Base-by-base conservation (phyloP, 2,329 filamentous ascomycete species). In the Hypoxylon sp. region DNA sequence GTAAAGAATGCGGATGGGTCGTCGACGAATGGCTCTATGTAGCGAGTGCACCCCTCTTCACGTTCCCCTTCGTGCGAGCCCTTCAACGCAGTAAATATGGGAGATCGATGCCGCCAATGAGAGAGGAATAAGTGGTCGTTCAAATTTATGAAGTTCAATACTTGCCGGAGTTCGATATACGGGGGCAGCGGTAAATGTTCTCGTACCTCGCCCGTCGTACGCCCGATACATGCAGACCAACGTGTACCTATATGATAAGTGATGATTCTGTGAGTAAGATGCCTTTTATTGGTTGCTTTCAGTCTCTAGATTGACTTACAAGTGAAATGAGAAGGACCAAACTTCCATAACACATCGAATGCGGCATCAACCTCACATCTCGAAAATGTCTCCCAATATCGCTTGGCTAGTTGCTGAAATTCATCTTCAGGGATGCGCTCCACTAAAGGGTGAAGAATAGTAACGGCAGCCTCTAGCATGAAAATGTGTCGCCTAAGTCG, bases 401-500 rank as follows among this genome's bases (percentile, higher is more conserved):
- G 17, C 17, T 43, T 21, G 7, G 38, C 38, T 21, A 43, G 5
- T 21, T 21, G 17, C 9, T 19, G 38, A 21, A 43, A 5, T 19
- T 21, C 38, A 19, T 43, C 38, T 11, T 21, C 9, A n/a, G 9
- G 38, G n/a, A 13, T 19, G 3, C 2, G 17, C 9, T 11, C 9
- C 11, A 10, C 6, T 9, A 21, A 11, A 19, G 38, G 30, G 6
- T 51, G 30, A 28, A 41, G 7, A 2, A 53, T 41, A 2, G 34
- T 21, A 25, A n/a, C 11, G 32, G 50, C 25, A 9, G 30, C 10
- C 14, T 68, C 60, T 1, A 56, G 6, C n/a, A 50, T 32, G 19
- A 60, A 68, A 6, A 68, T 11, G 6, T 59, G n/a, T 43, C 60
- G 34, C 14, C 45, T 56, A 11, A 53, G 36, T 13, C 55, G 66